A percentile compares a stretch with the other conserved stretches of the same genome.
phyloP scores from a whole-genome alignment of 495 filamentous ascomycete genomes.

The Neurospora discreta region DNA sequence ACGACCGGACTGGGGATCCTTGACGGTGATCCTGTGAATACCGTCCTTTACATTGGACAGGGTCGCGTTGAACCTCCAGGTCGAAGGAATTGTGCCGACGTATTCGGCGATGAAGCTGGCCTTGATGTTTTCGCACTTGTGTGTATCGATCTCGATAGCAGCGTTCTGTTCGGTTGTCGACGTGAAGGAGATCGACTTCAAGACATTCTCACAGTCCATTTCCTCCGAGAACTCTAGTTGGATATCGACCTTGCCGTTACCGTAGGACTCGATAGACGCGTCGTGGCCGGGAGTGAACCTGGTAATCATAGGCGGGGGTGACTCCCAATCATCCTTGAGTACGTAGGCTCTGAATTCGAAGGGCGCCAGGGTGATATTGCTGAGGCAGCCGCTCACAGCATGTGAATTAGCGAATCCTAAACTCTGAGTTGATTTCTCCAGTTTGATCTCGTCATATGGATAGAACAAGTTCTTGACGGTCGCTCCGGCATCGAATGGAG shows the following conservation, averaged over 20 bases:
- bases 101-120: slow-evolving; percentile 40
- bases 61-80: slow-evolving; percentile 44
- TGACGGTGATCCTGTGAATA: slow-evolving; percentile 52
- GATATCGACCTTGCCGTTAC: slow-evolving; percentile 32
- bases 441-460: slow-evolving; percentile 49
- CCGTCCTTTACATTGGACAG: slow-evolving; percentile 37
- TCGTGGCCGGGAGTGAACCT: slow-evolving; percentile 56
- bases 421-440: slow-evolving; percentile 23
- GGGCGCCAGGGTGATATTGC: slow-evolving; percentile 38
- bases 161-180: slow-evolving; percentile 44
- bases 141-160: slow-evolving; percentile 7
- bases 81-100: slow-evolving; percentile 37
- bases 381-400: slow-evolving; percentile 43
- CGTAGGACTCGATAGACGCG: slow-evolving; percentile 32
- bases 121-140: slow-evolving; percentile 24
- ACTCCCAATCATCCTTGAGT: slow-evolving; percentile 43
- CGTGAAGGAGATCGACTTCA: slow-evolving; percentile 34
- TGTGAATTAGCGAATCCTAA: slow-evolving; percentile 7
- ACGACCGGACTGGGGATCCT: slow-evolving; percentile 37
- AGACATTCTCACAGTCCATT: slow-evolving; percentile 53
- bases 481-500: slow-evolving; percentile 44
- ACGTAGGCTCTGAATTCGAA: slow-evolving; percentile 56
- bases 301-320: slow-evolving; percentile 50
- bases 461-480: slow-evolving; percentile 59
- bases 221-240: slow-evolving; percentile 48